Conservation (phyloP, 2,329 filamentous ascomycete genomes). For the Chaetomium sp. region DNA sequence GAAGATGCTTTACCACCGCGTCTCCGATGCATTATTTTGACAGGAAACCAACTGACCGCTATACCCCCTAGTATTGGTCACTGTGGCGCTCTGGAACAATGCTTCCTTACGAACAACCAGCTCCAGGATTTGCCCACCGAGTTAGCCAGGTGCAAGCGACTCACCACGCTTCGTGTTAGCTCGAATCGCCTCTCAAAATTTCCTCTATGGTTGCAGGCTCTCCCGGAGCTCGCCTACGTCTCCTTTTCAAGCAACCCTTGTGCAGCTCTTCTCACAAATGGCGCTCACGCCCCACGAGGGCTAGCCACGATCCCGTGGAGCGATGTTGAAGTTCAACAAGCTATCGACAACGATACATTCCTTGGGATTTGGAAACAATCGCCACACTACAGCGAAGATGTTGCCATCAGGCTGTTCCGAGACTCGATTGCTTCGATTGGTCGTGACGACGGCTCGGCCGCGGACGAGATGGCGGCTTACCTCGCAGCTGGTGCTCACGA, state of each 20-base stretch:
- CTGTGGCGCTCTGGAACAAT: slow-evolving; percentile 40
- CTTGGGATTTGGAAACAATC: slow-evolving; percentile 32
- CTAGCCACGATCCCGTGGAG: slow-evolving; percentile 36
- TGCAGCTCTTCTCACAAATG: slow-evolving; percentile 22
- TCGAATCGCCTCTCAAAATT: slow-evolving; percentile 35
- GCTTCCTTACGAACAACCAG: slow-evolving; percentile 43
- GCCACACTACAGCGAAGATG: slow-evolving; percentile 28
- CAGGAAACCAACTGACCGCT: slow-evolving; percentile 35
- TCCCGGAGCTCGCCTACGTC: slow-evolving; percentile 41
- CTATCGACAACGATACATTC: slow-evolving; percentile 41
- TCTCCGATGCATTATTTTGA: slow-evolving; percentile 44
- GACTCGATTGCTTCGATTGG: slow-evolving; percentile 37
- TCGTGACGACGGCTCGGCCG: slow-evolving; percentile 36
- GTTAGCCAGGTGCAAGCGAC: slow-evolving; percentile 38
- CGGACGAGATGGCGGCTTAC: slow-evolving; percentile 44
- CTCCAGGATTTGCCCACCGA: slow-evolving; percentile 34
- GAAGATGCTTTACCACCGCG: slow-evolving; percentile 36
- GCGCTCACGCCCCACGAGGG: slow-evolving; percentile 15
- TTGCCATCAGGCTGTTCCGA: slow-evolving; percentile 44
- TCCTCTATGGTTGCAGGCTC: slow-evolving; percentile 38
- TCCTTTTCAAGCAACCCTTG: slow-evolving; percentile 44
- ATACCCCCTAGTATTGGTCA: slow-evolving; percentile 38
- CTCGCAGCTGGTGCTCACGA: slow-evolving; percentile 40
- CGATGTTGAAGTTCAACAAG: slow-evolving; percentile 34
- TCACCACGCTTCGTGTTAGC: slow-evolving; percentile 39